Conservation (phyloP, 2,329 filamentous ascomycete genomes). For the Tolypocladium amazonense region DNA sequence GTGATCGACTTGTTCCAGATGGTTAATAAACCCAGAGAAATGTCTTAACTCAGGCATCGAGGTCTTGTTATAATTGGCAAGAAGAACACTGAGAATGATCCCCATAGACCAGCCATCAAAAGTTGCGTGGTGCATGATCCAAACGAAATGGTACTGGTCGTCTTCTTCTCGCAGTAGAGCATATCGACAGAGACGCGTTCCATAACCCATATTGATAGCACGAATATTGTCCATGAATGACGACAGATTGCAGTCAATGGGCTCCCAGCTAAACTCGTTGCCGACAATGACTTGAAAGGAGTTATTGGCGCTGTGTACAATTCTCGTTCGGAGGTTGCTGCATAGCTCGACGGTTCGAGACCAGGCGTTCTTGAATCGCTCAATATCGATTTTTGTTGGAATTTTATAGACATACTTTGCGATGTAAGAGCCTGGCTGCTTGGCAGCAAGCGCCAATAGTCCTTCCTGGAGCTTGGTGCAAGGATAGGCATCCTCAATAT, state of each 20-base stretch:
- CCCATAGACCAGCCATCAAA: conserved; percentile 12
- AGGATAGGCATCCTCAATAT: conserved; percentile 23
- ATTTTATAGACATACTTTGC: conserved; percentile 15
- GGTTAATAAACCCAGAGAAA: conserved; percentile 6
- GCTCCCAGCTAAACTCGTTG: background rate
- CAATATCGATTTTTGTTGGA: conserved; percentile 8
- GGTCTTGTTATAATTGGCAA: background rate
- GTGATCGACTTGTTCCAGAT: background rate
- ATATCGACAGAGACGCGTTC: background rate
- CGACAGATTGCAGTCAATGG: background rate
- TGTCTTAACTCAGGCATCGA: background rate
- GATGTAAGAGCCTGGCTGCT: conserved; percentile 22
- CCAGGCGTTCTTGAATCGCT: conserved; percentile 18
- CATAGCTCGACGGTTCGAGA: conserved; percentile 1
- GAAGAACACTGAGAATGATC: background rate
- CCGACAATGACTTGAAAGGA: background rate
- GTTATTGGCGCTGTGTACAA: background rate
- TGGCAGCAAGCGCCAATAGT: conserved; percentile 22
- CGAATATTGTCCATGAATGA: background rate
- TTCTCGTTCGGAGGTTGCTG: conserved; percentile 7
- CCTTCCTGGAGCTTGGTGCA: conserved; percentile 27
- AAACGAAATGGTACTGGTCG: conserved; percentile 7
- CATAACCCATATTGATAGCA: background rate
- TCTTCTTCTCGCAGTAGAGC: too few relatives aligned
- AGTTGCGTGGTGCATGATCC: conserved; percentile 11